phyloP scores from a whole-genome alignment of 768 basidiomycete species.

The Xerocomellus intermedius region DNA sequence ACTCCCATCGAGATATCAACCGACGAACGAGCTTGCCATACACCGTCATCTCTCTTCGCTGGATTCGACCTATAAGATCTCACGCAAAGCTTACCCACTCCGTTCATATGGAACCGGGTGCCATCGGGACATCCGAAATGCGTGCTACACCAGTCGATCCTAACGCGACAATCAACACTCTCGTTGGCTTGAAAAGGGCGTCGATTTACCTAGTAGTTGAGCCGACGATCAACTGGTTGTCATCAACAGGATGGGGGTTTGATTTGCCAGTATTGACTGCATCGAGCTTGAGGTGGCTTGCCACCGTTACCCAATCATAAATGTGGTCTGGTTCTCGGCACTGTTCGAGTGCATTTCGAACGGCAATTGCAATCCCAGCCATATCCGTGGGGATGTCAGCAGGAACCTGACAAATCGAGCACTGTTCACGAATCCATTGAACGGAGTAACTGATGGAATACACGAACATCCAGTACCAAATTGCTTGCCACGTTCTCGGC shows the following conservation, averaged over 20 bases:
- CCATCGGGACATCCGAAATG: constrained; percentile 17
- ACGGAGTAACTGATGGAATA: background rate
- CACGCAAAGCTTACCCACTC: constrained; percentile 3
- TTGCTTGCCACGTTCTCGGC: constrained; percentile 15
- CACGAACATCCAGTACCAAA: constrained; percentile 17
- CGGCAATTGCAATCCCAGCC: constrained; percentile 13
- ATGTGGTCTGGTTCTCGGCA: constrained; percentile 10
- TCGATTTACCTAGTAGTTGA: constrained; percentile 16
- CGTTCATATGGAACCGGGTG: constrained; percentile 9
- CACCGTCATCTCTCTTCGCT: constrained; percentile 10
- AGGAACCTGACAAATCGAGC: background rate
- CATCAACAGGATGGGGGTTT: background rate
- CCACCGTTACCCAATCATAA: constrained; percentile 9
- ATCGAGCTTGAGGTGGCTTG: constrained; percentile 12
- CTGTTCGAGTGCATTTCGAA: constrained; percentile 13
- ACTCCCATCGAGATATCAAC: constrained; percentile 21
- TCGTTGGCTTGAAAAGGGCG: too few species aligned
- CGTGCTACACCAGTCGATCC: constrained; percentile 14
- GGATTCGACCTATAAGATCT: constrained; percentile 18
- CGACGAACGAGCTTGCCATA: constrained; percentile 4
- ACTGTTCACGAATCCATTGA: background rate
- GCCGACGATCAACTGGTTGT: constrained; percentile 12
- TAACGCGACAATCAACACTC: background rate
- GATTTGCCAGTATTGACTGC: constrained; percentile 12
- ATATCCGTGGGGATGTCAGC: constrained; percentile 14